Evolutionary conservation across 2,329 filamentous ascomycete genomes (phyloP), one percentile per base, ranked within the genome.

Genomic region (Fusarium fujikuroi): DNA sequence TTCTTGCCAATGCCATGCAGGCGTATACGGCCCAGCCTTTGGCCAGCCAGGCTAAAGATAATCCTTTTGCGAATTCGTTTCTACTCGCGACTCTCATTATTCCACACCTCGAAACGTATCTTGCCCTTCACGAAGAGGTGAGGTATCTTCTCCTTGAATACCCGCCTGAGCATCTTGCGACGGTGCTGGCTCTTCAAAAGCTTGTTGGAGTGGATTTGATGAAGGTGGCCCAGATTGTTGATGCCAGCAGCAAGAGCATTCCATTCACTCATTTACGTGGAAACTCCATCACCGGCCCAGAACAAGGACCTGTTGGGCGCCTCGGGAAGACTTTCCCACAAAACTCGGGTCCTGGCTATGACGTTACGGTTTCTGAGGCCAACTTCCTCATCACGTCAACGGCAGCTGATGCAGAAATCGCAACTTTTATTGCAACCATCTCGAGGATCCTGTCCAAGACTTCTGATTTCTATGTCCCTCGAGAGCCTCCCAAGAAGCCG

Each of bases 1-100:
- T 92, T 56, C 86, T 91, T 60, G 86, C 86, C 72, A 90, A 86
- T 70, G 88, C 87, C 9, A 89, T 91, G 86, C 89, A 91, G 77
- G 83, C 85, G 2, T 88, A 87, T 70, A 88, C 86, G 9, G 82
- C 86, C 3, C 88, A 88, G 64, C 84, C 85, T 3, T 79, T 87
- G 12, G 77, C 84, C 7, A 85, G 85, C 61, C 87, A 89, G 66
- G 84, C 84, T 7, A 83, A 85, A 37, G 85, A 87, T 63, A 89
- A 88, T 71, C 88, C 88, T 1, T 87, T 90, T 66, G 83, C 84
- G 21, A 87, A 89, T 73, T 84, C 87, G 3, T 82, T 85, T 28
- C 81, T 88, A 21, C 84, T 92, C 5, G 89, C 90, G 5, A 86
- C 87, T 2, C 82, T 91, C 5, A 84, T 92, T 28, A 83, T 91